These are phyloP conservation scores for Herpetomonas tarakana DNA, from an alignment of 208 protist species.

Conservation along the genomic window DNA sequence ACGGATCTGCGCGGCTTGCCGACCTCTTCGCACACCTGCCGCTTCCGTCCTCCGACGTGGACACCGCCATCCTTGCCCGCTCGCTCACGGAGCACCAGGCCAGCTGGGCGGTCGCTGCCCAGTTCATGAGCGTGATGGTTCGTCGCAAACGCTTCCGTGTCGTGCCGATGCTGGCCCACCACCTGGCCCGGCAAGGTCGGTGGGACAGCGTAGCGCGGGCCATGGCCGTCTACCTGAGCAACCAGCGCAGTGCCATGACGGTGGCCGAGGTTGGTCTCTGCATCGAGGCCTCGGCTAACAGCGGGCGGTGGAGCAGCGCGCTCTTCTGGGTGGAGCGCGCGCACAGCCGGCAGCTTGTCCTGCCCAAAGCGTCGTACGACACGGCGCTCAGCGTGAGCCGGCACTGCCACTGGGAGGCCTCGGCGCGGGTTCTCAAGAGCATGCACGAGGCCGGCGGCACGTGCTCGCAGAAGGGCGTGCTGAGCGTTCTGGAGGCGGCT, in stretches of 20 bases:
- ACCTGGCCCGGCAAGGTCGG: constrained; percentile 42
- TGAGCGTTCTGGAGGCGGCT: constrained; percentile 39
- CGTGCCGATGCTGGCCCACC: constrained; percentile 35
- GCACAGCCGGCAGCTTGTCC: constrained; percentile 25
- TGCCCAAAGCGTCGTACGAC: constrained; percentile 44
- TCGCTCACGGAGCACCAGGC: constrained; percentile 57
- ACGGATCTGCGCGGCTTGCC: not conserved
- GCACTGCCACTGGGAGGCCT: constrained; percentile 37
- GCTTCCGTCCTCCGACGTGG: constrained; percentile 18
- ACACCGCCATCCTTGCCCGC: constrained; percentile 56
- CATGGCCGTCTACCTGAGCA: constrained; percentile 70
- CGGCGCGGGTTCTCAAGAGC: constrained; percentile 42
- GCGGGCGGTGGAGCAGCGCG: constrained; percentile 66
- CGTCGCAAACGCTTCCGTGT: constrained; percentile 46
- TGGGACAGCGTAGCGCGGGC: constrained; percentile 45
- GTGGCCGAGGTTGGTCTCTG: constrained; percentile 45
- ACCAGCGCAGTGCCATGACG: constrained; percentile 35
- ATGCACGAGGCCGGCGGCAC: constrained; percentile 51
- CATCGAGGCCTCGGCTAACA: constrained; percentile 52
- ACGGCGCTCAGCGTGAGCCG: constrained; percentile 34
- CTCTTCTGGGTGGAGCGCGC: constrained; percentile 84
- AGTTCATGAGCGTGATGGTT: constrained; percentile 63
- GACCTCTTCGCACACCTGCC: constrained; percentile 20
- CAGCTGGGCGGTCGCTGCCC: constrained; percentile 43
- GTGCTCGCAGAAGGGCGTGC: constrained; percentile 40